Percentiles rank a stretch among this genome's conserved stretches.
phyloP scores from a whole-genome alignment of 108 stramenopile species.

The Aurantiochytrium sp. region DNA sequence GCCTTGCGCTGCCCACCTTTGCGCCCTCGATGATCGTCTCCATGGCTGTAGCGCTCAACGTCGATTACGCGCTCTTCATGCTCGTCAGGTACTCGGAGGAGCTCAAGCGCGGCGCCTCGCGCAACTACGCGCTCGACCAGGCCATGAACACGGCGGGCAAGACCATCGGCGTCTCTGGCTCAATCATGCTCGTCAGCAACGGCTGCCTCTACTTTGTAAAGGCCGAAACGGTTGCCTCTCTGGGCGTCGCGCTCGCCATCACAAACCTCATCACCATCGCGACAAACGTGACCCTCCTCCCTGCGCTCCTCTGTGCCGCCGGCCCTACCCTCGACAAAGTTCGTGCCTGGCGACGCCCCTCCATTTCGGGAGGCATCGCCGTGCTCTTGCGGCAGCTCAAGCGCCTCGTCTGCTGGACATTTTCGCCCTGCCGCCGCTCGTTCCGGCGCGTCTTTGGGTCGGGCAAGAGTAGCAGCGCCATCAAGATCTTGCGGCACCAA shows the following conservation, averaged over 20 bases:
- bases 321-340: neutral
- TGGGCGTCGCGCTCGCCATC: slow-evolving; percentile 5
- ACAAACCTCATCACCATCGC: slow-evolving; percentile 28
- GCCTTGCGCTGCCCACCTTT: neutral
- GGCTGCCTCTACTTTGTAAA: slow-evolving; percentile 29
- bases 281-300: neutral
- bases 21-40: slow-evolving; percentile 24
- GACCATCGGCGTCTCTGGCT: slow-evolving; percentile 14
- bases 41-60: slow-evolving; percentile 12
- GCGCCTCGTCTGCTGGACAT: neutral
- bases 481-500: neutral
- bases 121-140: neutral
- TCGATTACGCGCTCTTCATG: slow-evolving; percentile 18
- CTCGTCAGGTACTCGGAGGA: slow-evolving; percentile 7
- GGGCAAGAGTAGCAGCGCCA: neutral
- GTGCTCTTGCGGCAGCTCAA: neutral
- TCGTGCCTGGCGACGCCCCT: neutral
- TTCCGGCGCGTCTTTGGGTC: neutral
- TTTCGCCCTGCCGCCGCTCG: neutral
- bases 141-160: slow-evolving; percentile 25
- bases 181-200: slow-evolving; percentile 28
- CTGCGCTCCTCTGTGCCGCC: neutral
- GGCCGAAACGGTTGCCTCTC: slow-evolving; percentile 3
- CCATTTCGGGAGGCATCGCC: neutral
- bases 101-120: neutral